phyloP scores from a whole-genome alignment of 1,139 yeast species.

The Arxiozyma heterogenica region DNA sequence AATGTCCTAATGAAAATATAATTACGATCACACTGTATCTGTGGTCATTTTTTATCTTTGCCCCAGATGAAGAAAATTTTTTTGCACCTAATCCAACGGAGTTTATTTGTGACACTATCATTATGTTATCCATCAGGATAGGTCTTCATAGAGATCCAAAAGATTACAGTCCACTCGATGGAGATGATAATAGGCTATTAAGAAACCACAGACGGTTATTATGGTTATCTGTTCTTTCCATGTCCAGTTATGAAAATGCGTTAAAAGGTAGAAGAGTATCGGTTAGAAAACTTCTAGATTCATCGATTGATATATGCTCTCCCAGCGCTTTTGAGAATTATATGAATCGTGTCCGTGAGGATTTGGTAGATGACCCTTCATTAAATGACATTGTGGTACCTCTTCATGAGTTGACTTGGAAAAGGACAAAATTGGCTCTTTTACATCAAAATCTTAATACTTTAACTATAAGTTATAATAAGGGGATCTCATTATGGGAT shows the following conservation, averaged over 20 bases:
- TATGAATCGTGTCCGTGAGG: constrained; percentile 4
- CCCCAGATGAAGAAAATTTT: constrained; percentile 30
- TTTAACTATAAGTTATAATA: constrained; percentile 15
- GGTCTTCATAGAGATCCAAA: constrained; percentile 30
- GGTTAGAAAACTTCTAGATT: constrained; percentile 13
- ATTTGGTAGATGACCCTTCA: constrained; percentile 5
- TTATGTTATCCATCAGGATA: constrained; percentile 24
- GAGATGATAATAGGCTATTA: constrained; percentile 14
- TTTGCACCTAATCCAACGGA: constrained; percentile 28
- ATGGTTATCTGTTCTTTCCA: constrained; percentile 22
- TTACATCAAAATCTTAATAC: constrained; percentile 20
- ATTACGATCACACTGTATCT: constrained; percentile 24
- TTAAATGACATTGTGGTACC: constrained; percentile 8
- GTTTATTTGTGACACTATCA: constrained; percentile 19
- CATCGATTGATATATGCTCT: constrained; percentile 15
- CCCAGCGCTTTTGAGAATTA: constrained; percentile 15
- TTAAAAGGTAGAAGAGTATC: constrained; percentile 22
- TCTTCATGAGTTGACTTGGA: constrained; percentile 18
- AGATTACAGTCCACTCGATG: constrained; percentile 18
- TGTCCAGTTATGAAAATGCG: constrained; percentile 21
- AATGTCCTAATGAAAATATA: constrained; percentile 27
- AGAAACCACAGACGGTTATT: constrained; percentile 24
- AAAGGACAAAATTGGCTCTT: constrained; percentile 20
- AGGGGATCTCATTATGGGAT: constrained; percentile 12
- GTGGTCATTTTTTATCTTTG: constrained; percentile 27